phyloP scores from a whole-genome alignment of 257 asterid species.

The Petrea volubilis region DNA sequence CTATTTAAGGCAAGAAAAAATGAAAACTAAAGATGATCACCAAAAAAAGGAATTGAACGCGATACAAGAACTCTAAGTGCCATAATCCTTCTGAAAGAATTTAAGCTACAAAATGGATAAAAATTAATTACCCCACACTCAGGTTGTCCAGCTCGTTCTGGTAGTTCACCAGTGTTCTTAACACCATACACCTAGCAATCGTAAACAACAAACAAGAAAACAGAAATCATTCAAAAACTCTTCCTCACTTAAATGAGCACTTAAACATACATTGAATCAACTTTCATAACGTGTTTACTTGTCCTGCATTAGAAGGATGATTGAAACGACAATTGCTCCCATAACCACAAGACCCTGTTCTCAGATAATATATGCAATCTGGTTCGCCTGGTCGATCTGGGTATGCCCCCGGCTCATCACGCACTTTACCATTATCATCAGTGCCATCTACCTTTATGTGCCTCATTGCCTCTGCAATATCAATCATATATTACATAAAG shows the following conservation, averaged over 20 bases:
- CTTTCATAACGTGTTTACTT: constrained; percentile 24
- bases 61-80: background rate
- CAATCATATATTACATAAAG: constrained; percentile 6
- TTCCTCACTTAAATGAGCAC: background rate
- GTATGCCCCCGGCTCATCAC: constrained; percentile 40
- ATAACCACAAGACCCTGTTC: constrained; percentile 74
- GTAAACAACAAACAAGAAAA: constrained; percentile 24
- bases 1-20: background rate
- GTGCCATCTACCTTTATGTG: constrained; percentile 36
- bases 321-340: constrained; percentile 69
- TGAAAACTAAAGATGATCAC: background rate
- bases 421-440: constrained; percentile 41
- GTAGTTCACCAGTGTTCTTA: constrained; percentile 39
- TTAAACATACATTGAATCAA: background rate
- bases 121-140: constrained; percentile 56
- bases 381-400: constrained; percentile 80
- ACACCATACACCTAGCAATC: constrained; percentile 37
- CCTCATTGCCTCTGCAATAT: constrained; percentile 42
- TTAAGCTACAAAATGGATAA: background rate
- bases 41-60: background rate
- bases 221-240: background rate
- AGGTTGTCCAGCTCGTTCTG: constrained; percentile 64
- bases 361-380: constrained; percentile 61
- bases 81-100: background rate
- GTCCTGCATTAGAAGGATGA: constrained; percentile 53